Evolutionary conservation across 257 asterid species (phyloP), one percentile per base, ranked within the genome.

Genomic region (Scutellaria barbata): DNA sequence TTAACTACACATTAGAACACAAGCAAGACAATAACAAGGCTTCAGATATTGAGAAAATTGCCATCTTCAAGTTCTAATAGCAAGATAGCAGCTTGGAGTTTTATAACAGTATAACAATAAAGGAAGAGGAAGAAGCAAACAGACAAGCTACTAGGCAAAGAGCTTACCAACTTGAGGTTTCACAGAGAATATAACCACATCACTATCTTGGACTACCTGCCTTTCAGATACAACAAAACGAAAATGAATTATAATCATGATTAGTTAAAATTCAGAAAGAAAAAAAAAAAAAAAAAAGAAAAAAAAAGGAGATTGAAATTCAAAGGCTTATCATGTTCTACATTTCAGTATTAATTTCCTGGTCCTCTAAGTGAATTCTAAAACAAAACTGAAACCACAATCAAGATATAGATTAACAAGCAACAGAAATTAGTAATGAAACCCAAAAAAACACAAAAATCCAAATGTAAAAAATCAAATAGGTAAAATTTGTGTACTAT

Each of bases 121-220:
- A 53, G 43, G 69, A 42, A 39, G 25, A 25, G 22, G 66, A 13
- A 60, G 40, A 50, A 25, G 16, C n/a, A 25, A 72, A 37, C 59
- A 52, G 66, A 40, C n/a, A 55, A 55, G 74, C 71, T 20, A 53
- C 10, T 10, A 35, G 58, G 66, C 13, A 52, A 13, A 33, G 60
- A 68, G 52, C 57, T 17, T 94, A 94, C 96, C 95, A 68, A 85
- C 83, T 91, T 94, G 97, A 81, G 99, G 97, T 77, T 91, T 94
- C 81, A 94, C 96, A 13, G 97, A 91, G 79, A 94, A 84, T 61
- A 91, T 60, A 66, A 94, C 83, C 71, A 94, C 96, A 63, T 94
- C 97, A 68, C 96, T 85, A 64, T 85, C 90, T 83, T 86, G 85
- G 75, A 91, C 96, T 25, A 91, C 99, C 99, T 94, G 92, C 73